Evolutionary conservation across 1,284 basidiomycete genomes (phyloP).

Genomic region (Apiotrichum domesticum): DNA sequence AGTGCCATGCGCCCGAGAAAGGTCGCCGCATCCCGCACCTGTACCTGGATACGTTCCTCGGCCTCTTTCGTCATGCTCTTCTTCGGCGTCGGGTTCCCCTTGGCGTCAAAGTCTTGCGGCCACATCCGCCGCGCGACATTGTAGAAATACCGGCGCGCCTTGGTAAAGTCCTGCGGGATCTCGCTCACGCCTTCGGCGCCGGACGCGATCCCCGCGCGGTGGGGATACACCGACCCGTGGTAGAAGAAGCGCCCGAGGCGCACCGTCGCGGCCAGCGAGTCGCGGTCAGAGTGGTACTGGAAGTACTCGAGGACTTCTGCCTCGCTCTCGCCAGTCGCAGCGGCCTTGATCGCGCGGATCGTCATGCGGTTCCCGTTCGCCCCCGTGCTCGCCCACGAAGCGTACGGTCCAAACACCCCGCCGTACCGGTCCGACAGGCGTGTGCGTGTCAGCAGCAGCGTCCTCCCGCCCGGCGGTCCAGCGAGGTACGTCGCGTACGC

Average conservation of each 20-base stretch:
- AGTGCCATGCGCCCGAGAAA: constrained; percentile 90
- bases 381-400: constrained; percentile 60
- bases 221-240: constrained; percentile 72
- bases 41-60: constrained; percentile 58
- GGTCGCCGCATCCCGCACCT: constrained; percentile 65
- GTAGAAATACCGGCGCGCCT: constrained; percentile 74
- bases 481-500: constrained; percentile 67
- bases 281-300: constrained; percentile 87
- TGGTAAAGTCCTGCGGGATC: constrained; percentile 64
- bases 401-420: constrained; percentile 87
- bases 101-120: constrained; percentile 57
- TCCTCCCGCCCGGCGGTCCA: constrained; percentile 86
- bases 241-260: constrained; percentile 89
- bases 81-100: constrained; percentile 48
- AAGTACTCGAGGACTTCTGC: constrained; percentile 88
- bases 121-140: constrained; percentile 73
- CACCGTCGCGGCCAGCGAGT: constrained; percentile 76
- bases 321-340: constrained; percentile 81
- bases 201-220: constrained; percentile 63
- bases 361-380: constrained; percentile 63
- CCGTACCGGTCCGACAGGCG: constrained; percentile 84
- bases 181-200: constrained; percentile 83
- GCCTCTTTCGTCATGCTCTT: constrained; percentile 51
- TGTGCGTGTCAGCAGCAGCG: constrained; percentile 73
- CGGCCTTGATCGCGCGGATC: constrained; percentile 73